phyloP scores from a whole-genome alignment of 2,329 filamentous ascomycete species.

The Neocatenulostroma microsporum region DNA sequence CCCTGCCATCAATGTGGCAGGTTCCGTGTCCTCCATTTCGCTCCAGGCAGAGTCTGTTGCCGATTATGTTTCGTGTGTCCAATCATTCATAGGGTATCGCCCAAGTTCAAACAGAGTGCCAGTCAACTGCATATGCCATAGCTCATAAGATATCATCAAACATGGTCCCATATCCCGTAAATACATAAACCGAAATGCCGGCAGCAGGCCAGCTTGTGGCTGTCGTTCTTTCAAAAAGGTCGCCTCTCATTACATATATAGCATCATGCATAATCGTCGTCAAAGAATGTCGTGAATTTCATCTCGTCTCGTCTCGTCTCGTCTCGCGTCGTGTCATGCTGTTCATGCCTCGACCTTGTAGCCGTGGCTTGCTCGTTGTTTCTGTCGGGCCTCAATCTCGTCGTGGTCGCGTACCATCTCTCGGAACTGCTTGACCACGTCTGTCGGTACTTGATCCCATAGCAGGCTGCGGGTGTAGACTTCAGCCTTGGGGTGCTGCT shows the following conservation, averaged over 20 bases:
- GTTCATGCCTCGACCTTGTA: conserved; percentile 8
- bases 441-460: conserved; percentile 86
- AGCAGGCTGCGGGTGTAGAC: conserved; percentile 88
- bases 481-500: conserved; percentile 54
- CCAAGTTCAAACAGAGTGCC: neutral
- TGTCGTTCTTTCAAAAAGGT: conserved; percentile 5
- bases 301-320: neutral
- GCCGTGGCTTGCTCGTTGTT: conserved; percentile 9
- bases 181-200: conserved; percentile 6
- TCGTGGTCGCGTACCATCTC: conserved; percentile 68
- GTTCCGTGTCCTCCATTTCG: too few species aligned
- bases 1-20: too few species aligned
- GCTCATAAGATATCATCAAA: conserved; percentile 6
- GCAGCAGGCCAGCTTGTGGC: conserved; percentile 3
- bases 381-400: conserved; percentile 22
- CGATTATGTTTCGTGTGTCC: too few species aligned
- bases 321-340: conserved; percentile 3
- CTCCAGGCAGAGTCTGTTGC: too few species aligned
- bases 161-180: conserved; percentile 8
- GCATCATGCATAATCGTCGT: conserved; percentile 5
- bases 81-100: conserved; percentile 2
- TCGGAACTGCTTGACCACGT: conserved; percentile 87
- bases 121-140: neutral
- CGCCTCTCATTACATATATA: too few species aligned
- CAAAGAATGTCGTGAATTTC: conserved; percentile 1